Evolutionary conservation across 306 rosid species (phyloP), one percentile per base, ranked within the genome.

Genomic region (Astragalus membranaceus): DNA sequence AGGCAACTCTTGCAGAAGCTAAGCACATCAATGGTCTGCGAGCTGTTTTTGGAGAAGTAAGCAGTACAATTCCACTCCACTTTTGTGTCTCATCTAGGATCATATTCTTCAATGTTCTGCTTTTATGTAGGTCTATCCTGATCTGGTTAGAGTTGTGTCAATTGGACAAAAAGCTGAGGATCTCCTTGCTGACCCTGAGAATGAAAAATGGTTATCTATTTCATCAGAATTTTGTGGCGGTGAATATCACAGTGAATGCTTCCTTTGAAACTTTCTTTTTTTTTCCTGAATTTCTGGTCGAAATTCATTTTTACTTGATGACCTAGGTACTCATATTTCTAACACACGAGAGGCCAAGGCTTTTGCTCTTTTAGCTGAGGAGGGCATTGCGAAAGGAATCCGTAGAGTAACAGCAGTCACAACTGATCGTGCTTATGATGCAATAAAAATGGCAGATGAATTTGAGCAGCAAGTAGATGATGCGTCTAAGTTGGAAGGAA

Each of bases 21-120:
- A 85, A 84, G 79, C 81, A 75, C 26, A 89, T 94, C 63, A 86
- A 89, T 57, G 95, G 99, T 61, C 70, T 94, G 66, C 87, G 99
- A 85, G 99, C 97, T 77, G 99, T 94, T 65, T 94, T 94, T 82
- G 99, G 99, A 58, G 99, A 94, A 84, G 99, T 94, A 75, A 78
- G 89, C 51, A 51, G 62, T 33, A 72, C 26, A 66, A 15, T 49
- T 67, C 69, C 43, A 66, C 53, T 61, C 23, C 57, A 72, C 8
- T 29, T 77, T 72, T 55, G 63, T 68, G 56, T 57, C 78, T 62
- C 48, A 16, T n/a, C 64, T 64, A 33, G 50, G 63, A 37, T 11
- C 50, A 15, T 51, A 54, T 44, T 69, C 49, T 50, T 15, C 15
- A 79, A 74, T 36, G 39, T 59, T 82, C 33, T 70, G 57, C 75